phyloP scores from a whole-genome alignment of 1,139 yeast species.

The Nakaseomyces delphensis region DNA sequence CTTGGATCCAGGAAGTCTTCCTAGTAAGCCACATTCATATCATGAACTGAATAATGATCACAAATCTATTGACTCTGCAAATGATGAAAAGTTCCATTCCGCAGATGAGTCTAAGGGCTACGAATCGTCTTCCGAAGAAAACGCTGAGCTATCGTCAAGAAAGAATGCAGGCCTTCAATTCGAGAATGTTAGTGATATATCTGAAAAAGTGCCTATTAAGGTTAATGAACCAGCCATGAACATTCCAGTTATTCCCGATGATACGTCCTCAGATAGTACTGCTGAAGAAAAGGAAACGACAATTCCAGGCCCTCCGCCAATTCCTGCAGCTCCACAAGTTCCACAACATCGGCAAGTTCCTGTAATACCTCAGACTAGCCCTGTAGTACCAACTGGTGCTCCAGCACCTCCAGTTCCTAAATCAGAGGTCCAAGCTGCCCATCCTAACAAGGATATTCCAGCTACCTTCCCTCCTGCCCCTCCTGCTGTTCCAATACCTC shows the following conservation, averaged over 20 bases:
- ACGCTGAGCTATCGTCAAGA: constrained; percentile 24
- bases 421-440: no score
- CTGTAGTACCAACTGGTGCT: constrained; percentile 20
- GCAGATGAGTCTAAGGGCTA: constrained; percentile 37
- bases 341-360: constrained; percentile 9
- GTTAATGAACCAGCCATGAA: neutral
- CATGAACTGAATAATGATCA: neutral
- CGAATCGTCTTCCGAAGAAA: constrained; percentile 41
- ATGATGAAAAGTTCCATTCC: constrained; percentile 9
- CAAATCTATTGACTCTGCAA: constrained; percentile 8
- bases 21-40: neutral
- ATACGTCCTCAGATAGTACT: constrained; percentile 2
- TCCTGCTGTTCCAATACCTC: neutral
- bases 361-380: constrained; percentile 16
- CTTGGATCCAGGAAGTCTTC: neutral
- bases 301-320: constrained; percentile 8
- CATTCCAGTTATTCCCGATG: neutral
- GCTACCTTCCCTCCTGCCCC: constrained; percentile 9
- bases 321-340: constrained; percentile 13
- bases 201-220: neutral
- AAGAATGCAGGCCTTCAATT: constrained; percentile 2
- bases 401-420: constrained; percentile 18
- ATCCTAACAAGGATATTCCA: constrained; percentile 5
- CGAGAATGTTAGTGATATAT: constrained; percentile 3
- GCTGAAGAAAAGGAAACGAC: constrained; percentile 1